Evolutionary conservation across 371 early-diverging fungal species (phyloP).

Genomic region (Quaeritorhiza haematococci): DNA sequence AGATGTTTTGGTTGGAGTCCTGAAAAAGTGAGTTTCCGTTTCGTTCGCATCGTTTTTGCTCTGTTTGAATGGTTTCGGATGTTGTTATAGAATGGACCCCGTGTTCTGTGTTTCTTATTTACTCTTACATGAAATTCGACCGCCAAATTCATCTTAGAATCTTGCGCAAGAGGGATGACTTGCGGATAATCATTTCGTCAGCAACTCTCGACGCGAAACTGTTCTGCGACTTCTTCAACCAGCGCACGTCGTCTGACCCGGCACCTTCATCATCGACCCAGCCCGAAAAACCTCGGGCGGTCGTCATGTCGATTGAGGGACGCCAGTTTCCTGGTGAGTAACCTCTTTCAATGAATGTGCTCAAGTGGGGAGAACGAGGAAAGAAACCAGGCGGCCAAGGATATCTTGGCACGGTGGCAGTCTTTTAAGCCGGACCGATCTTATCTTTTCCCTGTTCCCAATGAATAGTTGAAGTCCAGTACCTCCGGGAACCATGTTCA

Average conservation of each 20-base stretch:
- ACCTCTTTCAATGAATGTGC: too few relatives aligned
- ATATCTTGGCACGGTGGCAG: too few relatives aligned
- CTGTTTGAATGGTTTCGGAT: too few relatives aligned
- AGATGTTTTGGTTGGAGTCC: constrained; percentile 92
- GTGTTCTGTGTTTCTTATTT: background rate
- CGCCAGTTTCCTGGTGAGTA: constrained; percentile 53
- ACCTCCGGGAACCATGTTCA: constrained; percentile 46
- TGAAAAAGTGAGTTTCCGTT: constrained; percentile 46
- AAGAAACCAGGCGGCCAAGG: too few relatives aligned
- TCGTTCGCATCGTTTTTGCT: background rate
- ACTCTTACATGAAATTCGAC: background rate
- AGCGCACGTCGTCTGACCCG: constrained; percentile 38
- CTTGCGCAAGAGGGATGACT: constrained; percentile 47
- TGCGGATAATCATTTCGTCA: constrained; percentile 40
- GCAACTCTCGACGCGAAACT: constrained; percentile 40
- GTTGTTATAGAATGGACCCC: too few relatives aligned
- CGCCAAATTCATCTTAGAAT: constrained; percentile 12
- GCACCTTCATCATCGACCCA: constrained; percentile 4
- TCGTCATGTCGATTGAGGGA: constrained; percentile 66
- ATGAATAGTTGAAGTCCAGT: constrained; percentile 68
- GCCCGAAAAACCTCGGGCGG: constrained; percentile 50
- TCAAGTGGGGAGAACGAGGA: too few relatives aligned
- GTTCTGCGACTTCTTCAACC: constrained; percentile 36
- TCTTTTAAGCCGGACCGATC: constrained; percentile 1
- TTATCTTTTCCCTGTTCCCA: constrained; percentile 12